Evolutionary conservation across 352 stramenopile species (phyloP).

Genomic region (Globisporangium apiculatum): DNA sequence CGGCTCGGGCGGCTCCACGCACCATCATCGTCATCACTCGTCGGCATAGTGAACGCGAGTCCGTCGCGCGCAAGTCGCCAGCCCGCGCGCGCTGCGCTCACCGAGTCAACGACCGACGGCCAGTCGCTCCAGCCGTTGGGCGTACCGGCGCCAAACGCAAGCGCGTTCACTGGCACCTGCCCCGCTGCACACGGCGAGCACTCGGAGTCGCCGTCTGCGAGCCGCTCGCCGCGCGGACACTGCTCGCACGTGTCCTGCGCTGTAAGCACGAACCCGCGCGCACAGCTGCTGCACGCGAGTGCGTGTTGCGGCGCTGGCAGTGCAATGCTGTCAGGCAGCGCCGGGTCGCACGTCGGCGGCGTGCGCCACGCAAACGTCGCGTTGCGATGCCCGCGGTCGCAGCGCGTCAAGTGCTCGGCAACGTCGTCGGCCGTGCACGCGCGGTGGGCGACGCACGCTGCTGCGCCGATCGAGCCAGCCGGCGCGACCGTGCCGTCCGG

Average conservation of each 20-base stretch:
- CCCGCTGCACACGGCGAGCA: conserved; percentile 29
- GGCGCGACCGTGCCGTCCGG: conserved; percentile 50
- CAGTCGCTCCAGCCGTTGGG: conserved; percentile 49
- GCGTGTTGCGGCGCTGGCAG: conserved; percentile 30
- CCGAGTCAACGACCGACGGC: conserved; percentile 45
- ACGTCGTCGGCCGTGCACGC: conserved; percentile 60
- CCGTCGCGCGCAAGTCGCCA: conserved; percentile 70
- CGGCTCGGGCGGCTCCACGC: conserved; percentile 22
- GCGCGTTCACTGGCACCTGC: conserved; percentile 42
- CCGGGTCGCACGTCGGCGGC: conserved; percentile 52
- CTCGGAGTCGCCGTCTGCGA: conserved; percentile 24
- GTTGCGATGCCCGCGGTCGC: conserved; percentile 42
- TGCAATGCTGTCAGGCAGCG: conserved; percentile 30
- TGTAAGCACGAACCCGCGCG: conserved; percentile 34
- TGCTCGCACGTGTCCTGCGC: conserved; percentile 34
- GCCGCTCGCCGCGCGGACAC: conserved; percentile 29
- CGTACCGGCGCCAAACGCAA: conserved; percentile 44
- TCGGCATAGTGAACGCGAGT: conserved; percentile 26
- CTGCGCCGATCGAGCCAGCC: conserved; percentile 66
- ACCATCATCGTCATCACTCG: conserved; percentile 9
- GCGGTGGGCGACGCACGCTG: conserved; percentile 54
- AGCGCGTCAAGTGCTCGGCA: conserved; percentile 50
- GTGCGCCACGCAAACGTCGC: conserved; percentile 62
- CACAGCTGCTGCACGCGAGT: conserved; percentile 45
- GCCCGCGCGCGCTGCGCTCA: conserved; percentile 25